These are phyloP conservation scores for Penicillium bovifimosum DNA, from an alignment of 495 filamentous ascomycete genomes.

Conservation along the genomic window DNA sequence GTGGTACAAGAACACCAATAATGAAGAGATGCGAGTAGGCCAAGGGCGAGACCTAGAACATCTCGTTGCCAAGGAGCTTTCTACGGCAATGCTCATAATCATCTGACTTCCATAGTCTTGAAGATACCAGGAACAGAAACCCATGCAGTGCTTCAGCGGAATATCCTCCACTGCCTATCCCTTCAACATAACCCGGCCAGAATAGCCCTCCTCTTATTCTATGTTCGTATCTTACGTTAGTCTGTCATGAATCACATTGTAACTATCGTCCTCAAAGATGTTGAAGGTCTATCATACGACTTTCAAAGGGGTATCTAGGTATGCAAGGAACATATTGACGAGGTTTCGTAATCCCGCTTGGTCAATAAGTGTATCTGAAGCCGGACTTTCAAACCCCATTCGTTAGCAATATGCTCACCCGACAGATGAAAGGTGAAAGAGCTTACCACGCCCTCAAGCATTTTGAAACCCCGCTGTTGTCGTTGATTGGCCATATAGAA, in stretches of 20 bases:
- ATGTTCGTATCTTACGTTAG: constrained; percentile 34
- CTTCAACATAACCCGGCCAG: constrained; percentile 31
- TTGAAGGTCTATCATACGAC: neutral
- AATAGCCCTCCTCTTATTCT: constrained; percentile 34
- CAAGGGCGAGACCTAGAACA: no score
- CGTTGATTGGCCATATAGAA: constrained; percentile 56
- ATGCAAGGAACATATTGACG: neutral
- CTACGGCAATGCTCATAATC: no score
- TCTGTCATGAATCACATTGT: neutral
- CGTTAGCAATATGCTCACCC: neutral
- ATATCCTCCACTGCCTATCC: constrained; percentile 31
- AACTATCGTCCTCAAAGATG: no score
- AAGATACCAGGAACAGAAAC: no score
- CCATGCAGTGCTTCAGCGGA: constrained; percentile 11
- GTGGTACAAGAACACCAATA: neutral
- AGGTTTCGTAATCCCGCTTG: neutral
- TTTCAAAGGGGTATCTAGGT: neutral
- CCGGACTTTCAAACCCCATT: constrained; percentile 22
- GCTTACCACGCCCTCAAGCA: constrained; percentile 52
- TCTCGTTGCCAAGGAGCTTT: no score
- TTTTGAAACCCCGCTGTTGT: constrained; percentile 40
- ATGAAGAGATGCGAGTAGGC: neutral
- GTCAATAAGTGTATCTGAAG: constrained; percentile 50
- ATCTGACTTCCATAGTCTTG: no score
- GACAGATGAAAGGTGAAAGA: neutral